phyloP scores from a whole-genome alignment of 768 basidiomycete species.

The Psilocybe azurescens region DNA sequence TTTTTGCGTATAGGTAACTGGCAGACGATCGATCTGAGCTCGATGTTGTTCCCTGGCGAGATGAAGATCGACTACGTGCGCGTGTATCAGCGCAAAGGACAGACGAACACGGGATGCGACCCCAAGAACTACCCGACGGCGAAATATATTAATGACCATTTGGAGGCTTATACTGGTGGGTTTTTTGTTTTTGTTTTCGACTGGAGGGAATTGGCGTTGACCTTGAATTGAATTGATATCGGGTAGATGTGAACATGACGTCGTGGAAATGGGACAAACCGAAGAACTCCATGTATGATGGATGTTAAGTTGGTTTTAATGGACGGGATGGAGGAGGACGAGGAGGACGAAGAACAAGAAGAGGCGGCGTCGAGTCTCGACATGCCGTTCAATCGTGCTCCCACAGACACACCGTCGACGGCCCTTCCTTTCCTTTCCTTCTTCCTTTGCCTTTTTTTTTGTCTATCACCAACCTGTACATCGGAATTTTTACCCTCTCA shows the following conservation, averaged over 20 bases:
- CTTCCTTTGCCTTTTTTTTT: no score
- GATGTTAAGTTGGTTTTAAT: not conserved
- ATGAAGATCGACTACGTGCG: conserved; percentile 81
- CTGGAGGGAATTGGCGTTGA: not conserved
- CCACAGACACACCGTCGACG: no score
- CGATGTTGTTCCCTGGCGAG: conserved; percentile 72
- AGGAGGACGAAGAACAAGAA: no score
- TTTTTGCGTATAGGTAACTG: conserved; percentile 54
- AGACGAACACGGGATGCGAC: conserved; percentile 68
- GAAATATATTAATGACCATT: conserved; percentile 62
- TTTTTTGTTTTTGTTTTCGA: conserved; percentile 19
- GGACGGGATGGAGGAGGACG: no score
- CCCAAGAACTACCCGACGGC: conserved; percentile 69
- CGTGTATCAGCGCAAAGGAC: conserved; percentile 72
- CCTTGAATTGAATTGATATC: not conserved
- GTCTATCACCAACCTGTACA: no score
- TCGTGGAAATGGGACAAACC: conserved; percentile 48
- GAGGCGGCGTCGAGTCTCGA: no score
- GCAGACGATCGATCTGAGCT: conserved; percentile 59
- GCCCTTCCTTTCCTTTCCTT: no score
- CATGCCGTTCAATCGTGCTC: no score
- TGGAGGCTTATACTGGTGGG: conserved; percentile 64
- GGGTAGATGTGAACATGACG: conserved; percentile 47
- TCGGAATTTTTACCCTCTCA: no score
- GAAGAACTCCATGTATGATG: conserved; percentile 33